Percentiles rank a stretch among this genome's conserved stretches.
Conservation (phyloP, 129 eudicot genomes). For the Flaveria trinervia region DNA sequence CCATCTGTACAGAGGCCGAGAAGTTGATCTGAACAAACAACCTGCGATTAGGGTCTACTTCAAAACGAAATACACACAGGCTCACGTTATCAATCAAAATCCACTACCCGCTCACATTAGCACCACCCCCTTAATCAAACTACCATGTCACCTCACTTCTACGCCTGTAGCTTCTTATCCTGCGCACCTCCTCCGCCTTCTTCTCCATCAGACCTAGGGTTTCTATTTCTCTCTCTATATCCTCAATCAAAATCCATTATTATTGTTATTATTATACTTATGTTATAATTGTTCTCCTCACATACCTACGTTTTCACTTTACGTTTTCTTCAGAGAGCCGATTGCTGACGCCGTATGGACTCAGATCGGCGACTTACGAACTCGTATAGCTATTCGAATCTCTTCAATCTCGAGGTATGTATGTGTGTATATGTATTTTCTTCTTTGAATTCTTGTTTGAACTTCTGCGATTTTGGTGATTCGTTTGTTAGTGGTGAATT, state of each 20-base stretch:
- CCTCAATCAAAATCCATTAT: neutral
- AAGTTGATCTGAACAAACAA: conserved; percentile 14
- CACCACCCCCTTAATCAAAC: conserved; percentile 26
- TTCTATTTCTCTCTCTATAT: conserved; percentile 25
- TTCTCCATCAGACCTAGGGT: conserved; percentile 54
- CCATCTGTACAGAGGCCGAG: conserved; percentile 22
- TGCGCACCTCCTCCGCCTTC: conserved; percentile 40
- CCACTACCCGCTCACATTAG: conserved; percentile 37
- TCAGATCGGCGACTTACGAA: conserved; percentile 40
- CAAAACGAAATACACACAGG: conserved; percentile 7
- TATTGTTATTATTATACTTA: neutral
- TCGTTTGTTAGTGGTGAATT: conserved; percentile 20
- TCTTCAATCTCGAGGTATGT: conserved; percentile 92
- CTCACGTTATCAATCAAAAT: conserved; percentile 36
- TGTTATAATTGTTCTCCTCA: neutral
- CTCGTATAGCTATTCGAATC: conserved; percentile 65
- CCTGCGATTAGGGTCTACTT: no score
- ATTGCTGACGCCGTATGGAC: conserved; percentile 51
- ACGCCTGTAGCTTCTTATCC: conserved; percentile 41
- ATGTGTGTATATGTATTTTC: neutral
- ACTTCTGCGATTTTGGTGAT: neutral
- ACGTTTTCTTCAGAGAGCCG: conserved; percentile 17
- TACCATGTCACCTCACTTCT: conserved; percentile 27
- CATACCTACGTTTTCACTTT: conserved; percentile 17
- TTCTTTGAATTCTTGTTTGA: conserved; percentile 15